Evolutionary conservation across 2,329 filamentous ascomycete genomes (phyloP).

Genomic region (Ceratocystis papillata): DNA sequence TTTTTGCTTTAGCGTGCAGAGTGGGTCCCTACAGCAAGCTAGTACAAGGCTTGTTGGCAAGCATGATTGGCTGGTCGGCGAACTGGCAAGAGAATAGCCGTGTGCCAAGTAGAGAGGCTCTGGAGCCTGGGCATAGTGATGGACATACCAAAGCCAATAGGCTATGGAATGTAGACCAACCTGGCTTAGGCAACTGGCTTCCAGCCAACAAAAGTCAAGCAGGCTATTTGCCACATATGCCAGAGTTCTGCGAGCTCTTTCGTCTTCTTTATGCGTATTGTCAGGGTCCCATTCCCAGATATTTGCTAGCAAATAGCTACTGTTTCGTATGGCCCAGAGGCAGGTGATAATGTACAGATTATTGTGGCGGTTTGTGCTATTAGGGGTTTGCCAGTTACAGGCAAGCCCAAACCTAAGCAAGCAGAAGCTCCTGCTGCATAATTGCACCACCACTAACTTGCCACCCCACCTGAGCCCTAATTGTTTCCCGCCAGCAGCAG

Average conservation of each 20-base stretch:
- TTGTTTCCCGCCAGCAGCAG: conserved; percentile 1
- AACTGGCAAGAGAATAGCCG: background rate
- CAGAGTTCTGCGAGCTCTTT: too few species aligned
- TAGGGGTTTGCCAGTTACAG: background rate
- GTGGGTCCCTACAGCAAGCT: background rate
- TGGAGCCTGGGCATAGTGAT: background rate
- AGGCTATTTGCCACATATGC: too few species aligned
- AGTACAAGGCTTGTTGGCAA: background rate
- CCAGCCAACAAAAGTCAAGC: too few species aligned
- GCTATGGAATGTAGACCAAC: too few species aligned
- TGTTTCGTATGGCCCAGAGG: background rate
- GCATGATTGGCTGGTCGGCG: background rate
- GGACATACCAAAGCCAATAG: background rate
- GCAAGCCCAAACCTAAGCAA: background rate
- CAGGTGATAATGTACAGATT: too few species aligned
- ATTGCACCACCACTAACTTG: conserved; percentile 11
- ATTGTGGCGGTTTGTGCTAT: too few species aligned
- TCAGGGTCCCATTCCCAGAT: too few species aligned
- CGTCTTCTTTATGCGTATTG: too few species aligned
- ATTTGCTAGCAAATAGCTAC: too few species aligned
- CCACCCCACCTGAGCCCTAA: conserved; percentile 25
- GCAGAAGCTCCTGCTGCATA: background rate
- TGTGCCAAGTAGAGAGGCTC: background rate
- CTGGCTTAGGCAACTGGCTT: too few species aligned
- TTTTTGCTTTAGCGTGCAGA: background rate